Conservation (phyloP, 2,329 filamentous ascomycete genomes). For the Bipolaris zeicola region DNA sequence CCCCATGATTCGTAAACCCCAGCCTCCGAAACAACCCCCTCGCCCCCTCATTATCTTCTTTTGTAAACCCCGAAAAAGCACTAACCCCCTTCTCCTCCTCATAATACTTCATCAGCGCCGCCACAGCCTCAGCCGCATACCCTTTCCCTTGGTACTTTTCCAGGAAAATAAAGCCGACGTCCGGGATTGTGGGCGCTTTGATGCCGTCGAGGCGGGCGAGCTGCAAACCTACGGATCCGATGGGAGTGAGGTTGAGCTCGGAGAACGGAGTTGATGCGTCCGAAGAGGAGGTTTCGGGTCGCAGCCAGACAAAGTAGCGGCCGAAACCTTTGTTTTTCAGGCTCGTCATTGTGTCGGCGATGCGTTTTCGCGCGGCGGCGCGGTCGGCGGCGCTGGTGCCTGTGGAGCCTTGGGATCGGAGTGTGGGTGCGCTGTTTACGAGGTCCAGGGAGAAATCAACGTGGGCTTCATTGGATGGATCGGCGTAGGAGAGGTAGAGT, state of each 20-base stretch:
- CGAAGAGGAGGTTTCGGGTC: neutral
- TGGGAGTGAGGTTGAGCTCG: constrained; percentile 1
- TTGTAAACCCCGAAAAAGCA: constrained; percentile 17
- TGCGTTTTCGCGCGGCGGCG: constrained; percentile 12
- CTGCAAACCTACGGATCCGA: constrained; percentile 32
- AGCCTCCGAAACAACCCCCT: constrained; percentile 21
- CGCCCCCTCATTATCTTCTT: constrained; percentile 19
- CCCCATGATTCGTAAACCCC: constrained; percentile 21
- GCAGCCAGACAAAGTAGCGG: constrained; percentile 31
- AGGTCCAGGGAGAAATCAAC: constrained; percentile 19
- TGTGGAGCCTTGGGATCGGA: neutral
- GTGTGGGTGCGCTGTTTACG: constrained; percentile 3
- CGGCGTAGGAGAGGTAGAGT: constrained; percentile 25
- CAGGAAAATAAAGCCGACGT: constrained; percentile 26
- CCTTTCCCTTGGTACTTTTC: constrained; percentile 20
- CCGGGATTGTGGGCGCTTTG: constrained; percentile 18
- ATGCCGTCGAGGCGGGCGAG: constrained; percentile 15
- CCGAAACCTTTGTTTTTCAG: constrained; percentile 34
- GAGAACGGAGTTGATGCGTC: neutral
- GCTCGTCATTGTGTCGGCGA: constrained; percentile 11
- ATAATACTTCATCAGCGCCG: constrained; percentile 10
- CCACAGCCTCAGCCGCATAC: constrained; percentile 23
- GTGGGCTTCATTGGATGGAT: constrained; percentile 21
- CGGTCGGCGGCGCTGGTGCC: neutral
- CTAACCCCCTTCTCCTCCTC: constrained; percentile 6